A percentile compares a stretch with the other conserved stretches of the same genome.
Evolutionary conservation across 2,329 filamentous ascomycete genomes (phyloP).

Genomic region (Pseudogymnoascus sp.): DNA sequence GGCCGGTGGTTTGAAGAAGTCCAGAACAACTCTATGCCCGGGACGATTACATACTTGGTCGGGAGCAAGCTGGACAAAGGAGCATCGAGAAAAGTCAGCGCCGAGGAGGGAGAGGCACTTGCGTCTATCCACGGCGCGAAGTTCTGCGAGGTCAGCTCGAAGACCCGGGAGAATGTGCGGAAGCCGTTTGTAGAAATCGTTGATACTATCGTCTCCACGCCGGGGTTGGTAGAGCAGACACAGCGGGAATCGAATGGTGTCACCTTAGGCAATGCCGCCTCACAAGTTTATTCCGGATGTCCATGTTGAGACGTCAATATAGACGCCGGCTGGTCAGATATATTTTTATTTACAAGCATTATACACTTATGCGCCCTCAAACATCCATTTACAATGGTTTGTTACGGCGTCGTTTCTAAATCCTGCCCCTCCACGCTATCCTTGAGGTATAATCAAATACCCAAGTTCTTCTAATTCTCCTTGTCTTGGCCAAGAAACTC

Average conservation of each 20-base stretch:
- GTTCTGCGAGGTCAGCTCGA: constrained; percentile 48
- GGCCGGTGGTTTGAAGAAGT: constrained; percentile 48
- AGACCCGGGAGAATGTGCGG: constrained; percentile 44
- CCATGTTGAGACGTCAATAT: neutral
- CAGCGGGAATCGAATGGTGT: neutral
- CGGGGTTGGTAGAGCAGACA: constrained; percentile 32
- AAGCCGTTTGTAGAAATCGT: constrained; percentile 46
- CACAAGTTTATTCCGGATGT: neutral
- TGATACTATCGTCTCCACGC: constrained; percentile 40
- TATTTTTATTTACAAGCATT: neutral
- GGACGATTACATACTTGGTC: constrained; percentile 43
- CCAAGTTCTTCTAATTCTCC: constrained; percentile 28
- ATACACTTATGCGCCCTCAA: neutral
- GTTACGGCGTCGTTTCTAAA: neutral
- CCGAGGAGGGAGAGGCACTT: constrained; percentile 40
- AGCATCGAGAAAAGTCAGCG: constrained; percentile 37
- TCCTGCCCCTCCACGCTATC: neutral
- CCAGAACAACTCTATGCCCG: constrained; percentile 40
- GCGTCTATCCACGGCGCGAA: constrained; percentile 38
- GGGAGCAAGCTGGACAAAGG: constrained; percentile 44
- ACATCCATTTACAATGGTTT: neutral
- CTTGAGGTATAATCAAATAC: neutral
- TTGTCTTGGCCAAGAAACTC: constrained; percentile 50
- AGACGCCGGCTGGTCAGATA: constrained; percentile 1
- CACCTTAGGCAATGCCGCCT: neutral